A percentile compares a stretch with the other conserved stretches of the same genome.
phyloP scores from a whole-genome alignment of 371 early-diverging fungal species.

The Lichtheimia ornata region DNA sequence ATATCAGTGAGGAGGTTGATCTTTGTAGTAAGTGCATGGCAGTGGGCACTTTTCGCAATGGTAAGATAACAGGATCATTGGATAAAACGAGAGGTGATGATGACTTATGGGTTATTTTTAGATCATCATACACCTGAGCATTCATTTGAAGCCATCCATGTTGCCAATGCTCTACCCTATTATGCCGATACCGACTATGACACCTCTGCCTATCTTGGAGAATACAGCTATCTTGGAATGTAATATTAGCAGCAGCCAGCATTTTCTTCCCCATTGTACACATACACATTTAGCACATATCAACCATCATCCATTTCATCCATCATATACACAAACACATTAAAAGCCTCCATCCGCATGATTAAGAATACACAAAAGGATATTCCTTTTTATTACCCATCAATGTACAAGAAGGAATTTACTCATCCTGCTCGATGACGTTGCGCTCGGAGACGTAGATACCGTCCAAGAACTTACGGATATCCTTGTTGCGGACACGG shows the following conservation, averaged over 20 bases:
- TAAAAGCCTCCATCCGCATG: background rate
- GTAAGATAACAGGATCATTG: conserved; percentile 21
- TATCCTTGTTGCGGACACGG: conserved; percentile 90
- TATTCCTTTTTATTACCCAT: background rate
- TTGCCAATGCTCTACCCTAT: conserved; percentile 43
- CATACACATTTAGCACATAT: background rate
- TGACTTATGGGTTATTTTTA: conserved; percentile 7
- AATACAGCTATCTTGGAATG: conserved; percentile 52
- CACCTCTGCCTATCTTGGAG: conserved; percentile 43
- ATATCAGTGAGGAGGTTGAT: conserved; percentile 53
- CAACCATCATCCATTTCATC: background rate
- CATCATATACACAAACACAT: background rate
- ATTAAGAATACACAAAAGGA: background rate
- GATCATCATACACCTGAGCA: conserved; percentile 54
- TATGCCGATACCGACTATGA: conserved; percentile 56
- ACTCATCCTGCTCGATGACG: conserved; percentile 29
- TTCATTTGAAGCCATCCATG: conserved; percentile 48
- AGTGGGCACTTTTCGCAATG: conserved; percentile 50
- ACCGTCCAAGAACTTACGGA: conserved; percentile 99
- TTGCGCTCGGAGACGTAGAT: conserved; percentile 94
- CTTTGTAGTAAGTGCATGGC: conserved; percentile 52
- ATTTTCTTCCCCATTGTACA: background rate
- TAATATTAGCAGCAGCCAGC: conserved; percentile 11
- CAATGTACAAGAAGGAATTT: background rate
- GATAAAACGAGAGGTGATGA: background rate